Conservation (phyloP, 257 asterid species). For the Solanum dulcamara region DNA sequence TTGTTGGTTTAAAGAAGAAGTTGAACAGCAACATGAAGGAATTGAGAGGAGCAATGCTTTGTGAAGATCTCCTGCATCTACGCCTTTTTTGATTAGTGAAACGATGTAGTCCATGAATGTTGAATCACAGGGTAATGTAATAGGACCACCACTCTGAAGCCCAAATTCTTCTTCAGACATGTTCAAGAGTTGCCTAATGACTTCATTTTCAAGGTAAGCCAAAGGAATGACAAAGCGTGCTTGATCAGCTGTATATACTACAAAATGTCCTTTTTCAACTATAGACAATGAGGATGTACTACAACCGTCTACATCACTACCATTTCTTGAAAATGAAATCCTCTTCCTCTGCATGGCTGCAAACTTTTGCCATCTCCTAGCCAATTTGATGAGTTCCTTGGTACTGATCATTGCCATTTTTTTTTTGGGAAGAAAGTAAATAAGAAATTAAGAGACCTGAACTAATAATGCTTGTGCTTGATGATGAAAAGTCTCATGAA, state of each 20-base stretch:
- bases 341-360: neutral
- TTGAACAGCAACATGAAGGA: neutral
- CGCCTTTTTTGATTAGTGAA: slow-evolving; percentile 7
- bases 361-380: neutral
- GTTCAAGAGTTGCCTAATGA: neutral
- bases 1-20: neutral
- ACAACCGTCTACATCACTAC: neutral
- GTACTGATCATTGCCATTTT: neutral
- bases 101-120: neutral
- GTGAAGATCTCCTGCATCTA: slow-evolving; percentile 10
- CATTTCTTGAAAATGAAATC: neutral
- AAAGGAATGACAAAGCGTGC: neutral
- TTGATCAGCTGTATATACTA: neutral
- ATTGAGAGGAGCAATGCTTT: slow-evolving; percentile 14
- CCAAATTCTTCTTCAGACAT: neutral
- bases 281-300: neutral
- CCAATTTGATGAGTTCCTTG: neutral
- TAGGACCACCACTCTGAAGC: neutral
- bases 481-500: too few relatives aligned
- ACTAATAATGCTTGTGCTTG: too few relatives aligned
- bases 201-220: neutral
- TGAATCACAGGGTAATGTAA: neutral
- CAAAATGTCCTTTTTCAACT: neutral
- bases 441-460: too few relatives aligned
- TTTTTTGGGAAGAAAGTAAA: neutral